Evolutionary conservation across 1,139 yeast genomes (phyloP).

Genomic region (Debaryomyces coudertii): DNA sequence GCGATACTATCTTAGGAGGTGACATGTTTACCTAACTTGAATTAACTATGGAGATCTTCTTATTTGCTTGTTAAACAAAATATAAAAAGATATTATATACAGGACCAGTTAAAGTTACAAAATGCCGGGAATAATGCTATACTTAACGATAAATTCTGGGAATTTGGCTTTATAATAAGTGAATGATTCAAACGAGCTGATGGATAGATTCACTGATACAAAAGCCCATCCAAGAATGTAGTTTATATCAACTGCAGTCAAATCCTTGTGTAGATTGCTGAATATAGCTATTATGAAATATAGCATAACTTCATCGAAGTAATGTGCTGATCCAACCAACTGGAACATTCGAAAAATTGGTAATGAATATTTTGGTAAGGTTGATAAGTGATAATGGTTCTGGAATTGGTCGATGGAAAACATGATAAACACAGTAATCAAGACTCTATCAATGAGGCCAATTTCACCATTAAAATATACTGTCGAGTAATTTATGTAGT

Average conservation of each 20-base stretch:
- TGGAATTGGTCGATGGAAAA: constrained; percentile 59
- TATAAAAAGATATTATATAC: constrained; percentile 4
- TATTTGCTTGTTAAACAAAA: constrained; percentile 5
- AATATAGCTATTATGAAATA: constrained; percentile 47
- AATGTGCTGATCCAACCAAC: constrained; percentile 73
- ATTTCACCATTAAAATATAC: background rate
- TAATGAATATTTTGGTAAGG: constrained; percentile 63
- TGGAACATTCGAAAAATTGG: constrained; percentile 61
- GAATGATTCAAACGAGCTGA: constrained; percentile 64
- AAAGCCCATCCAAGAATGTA: constrained; percentile 45
- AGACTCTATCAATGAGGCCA: constrained; percentile 19
- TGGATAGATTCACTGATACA: constrained; percentile 62
- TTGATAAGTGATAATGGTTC: constrained; percentile 64
- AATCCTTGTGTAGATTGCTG: constrained; percentile 17
- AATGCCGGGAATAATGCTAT: constrained; percentile 27
- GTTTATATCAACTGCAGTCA: constrained; percentile 17
- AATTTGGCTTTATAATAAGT: constrained; percentile 48
- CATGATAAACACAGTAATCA: constrained; percentile 34
- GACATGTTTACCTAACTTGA: constrained; percentile 12
- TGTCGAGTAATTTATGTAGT: constrained; percentile 11
- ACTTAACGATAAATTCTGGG: constrained; percentile 22
- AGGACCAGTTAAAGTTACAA: constrained; percentile 12
- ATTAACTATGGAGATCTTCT: background rate
- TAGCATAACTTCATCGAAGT: constrained; percentile 70
- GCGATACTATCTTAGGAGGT: constrained; percentile 29